A percentile compares a stretch with the other conserved stretches of the same genome.
These are phyloP conservation scores for Fusarium sp. DNA, from an alignment of 2,329 filamentous ascomycete species.

Conservation along the genomic window DNA sequence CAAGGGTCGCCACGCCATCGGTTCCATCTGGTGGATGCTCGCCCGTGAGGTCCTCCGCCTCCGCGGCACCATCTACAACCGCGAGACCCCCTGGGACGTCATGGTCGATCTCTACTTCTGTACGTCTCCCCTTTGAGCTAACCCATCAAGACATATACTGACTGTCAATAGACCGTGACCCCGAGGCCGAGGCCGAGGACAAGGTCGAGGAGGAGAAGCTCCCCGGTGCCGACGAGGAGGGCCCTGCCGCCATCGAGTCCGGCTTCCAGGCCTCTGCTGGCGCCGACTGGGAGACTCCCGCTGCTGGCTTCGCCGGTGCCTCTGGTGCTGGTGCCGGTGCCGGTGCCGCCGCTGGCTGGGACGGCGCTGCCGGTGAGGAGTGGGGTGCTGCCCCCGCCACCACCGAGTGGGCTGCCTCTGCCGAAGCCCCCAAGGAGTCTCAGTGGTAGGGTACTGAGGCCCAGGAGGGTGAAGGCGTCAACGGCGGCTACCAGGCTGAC, in stretches of 20 bases:
- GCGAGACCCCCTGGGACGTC: conserved; percentile 98
- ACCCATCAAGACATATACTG: conserved; percentile 10
- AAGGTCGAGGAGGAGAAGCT: conserved; percentile 95
- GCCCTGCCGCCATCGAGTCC: conserved; percentile 78
- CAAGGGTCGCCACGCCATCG: conserved; percentile 99
- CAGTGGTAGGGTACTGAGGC: conserved; percentile 59
- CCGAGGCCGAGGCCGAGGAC: conserved; percentile 99
- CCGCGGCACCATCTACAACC: conserved; percentile 93
- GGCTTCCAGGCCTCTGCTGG: conserved; percentile 72
- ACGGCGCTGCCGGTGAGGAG: conserved; percentile 69
- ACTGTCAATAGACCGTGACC: conserved; percentile 82
- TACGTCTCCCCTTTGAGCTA: conserved; percentile 56
- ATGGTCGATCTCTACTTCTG: conserved; percentile 99
- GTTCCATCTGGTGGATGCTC: conserved; percentile 99
- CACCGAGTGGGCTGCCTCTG: conserved; percentile 74
- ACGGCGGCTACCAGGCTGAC: background rate
- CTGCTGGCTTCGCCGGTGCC: conserved; percentile 75
- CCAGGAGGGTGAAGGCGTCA: conserved; percentile 17
- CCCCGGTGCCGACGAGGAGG: conserved; percentile 85
- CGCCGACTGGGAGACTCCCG: conserved; percentile 88
- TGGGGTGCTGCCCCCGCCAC: conserved; percentile 72
- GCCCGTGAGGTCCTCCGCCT: conserved; percentile 99
- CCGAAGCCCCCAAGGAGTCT: conserved; percentile 66
- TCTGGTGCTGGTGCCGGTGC: conserved; percentile 56
- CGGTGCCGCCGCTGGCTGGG: conserved; percentile 59